Evolutionary conservation across 192 early-diverging fungal genomes (phyloP).

Genomic region (Pilaira anomala): DNA sequence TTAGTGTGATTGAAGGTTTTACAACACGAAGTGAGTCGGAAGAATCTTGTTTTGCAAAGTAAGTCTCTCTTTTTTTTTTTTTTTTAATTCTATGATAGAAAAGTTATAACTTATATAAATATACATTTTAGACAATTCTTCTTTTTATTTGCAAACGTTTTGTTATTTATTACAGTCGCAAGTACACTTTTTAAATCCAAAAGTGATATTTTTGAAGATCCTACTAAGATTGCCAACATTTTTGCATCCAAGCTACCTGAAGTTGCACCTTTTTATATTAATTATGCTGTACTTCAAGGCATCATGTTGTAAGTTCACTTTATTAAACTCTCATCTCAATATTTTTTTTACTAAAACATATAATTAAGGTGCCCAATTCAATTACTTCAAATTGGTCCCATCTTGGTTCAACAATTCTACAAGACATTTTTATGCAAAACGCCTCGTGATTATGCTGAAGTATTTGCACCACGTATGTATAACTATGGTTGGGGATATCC

Average conservation of each 20-base stretch:
- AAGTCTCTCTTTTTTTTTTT: conserved; percentile 12
- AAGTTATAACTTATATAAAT: conserved; percentile 6
- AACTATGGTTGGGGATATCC: conserved; percentile 71
- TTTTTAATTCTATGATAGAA: too few relatives aligned
- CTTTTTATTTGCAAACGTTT: conserved; percentile 72
- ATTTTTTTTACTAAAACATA: not conserved
- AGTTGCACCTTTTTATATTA: conserved; percentile 75
- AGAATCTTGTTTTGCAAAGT: conserved; percentile 40
- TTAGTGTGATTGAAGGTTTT: conserved; percentile 46
- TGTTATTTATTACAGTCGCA: conserved; percentile 73
- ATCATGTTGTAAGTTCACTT: conserved; percentile 47
- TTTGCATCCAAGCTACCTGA: conserved; percentile 66
- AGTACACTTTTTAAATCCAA: conserved; percentile 63
- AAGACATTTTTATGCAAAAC: conserved; percentile 65
- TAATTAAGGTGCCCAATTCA: conserved; percentile 56
- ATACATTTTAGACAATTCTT: conserved; percentile 61
- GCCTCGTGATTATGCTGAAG: conserved; percentile 75
- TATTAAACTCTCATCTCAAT: too few relatives aligned
- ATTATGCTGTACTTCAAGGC: conserved; percentile 69
- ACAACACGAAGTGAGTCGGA: conserved; percentile 42
- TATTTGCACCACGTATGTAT: conserved; percentile 64
- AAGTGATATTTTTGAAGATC: conserved; percentile 60
- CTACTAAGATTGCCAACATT: conserved; percentile 55
- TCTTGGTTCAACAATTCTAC: conserved; percentile 52
- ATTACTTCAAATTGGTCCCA: conserved; percentile 63